Evolutionary conservation across 345 rosid species (phyloP), one percentile per base, ranked within the genome.

Genomic region (Cardamine resedifolia): DNA sequence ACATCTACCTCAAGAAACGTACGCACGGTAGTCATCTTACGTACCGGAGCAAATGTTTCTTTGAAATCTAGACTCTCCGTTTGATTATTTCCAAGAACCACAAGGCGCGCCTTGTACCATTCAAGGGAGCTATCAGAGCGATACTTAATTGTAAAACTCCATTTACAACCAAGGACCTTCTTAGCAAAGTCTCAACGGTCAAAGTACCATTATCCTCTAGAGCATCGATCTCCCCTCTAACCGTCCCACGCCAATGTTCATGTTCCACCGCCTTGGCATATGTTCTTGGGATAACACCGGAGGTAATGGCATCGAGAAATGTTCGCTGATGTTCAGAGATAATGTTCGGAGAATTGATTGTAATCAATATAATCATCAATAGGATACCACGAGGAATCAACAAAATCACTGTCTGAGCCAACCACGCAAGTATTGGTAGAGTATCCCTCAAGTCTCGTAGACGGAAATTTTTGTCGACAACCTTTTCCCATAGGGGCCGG

Each of bases 71-170:
- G 3, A 0, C 48, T 19, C 2, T 43, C 19, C 0, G 6, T 43
- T 0, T 43, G 48, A 5, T 43, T 43, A 2, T n/a, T 43, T 0
- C 48, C 48, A n/a, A 43, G 19, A 6, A 5, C 48, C 7, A 43
- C 48, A 0, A 43, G 16, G 0, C 9, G 3, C 0, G 19, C 48
- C 7, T n/a, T 43, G 7, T 43, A 3, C 0, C 9, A 1, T 3
- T 43, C 48, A 1, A 6, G 16, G 3, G 48, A 15, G 5, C 18
- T 18, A 15, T 41, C 47, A 0, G 8, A 41, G 5, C 6, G 5
- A 7, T 41, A 41, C n/a, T 41, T 41, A 0, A 41, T 41, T 0
- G 47, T 41, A 2, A 15, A 41, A 0, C 4, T 8, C 18, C 47
- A 41, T 7, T 41, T 41, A 41, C 47, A 41, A 1, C 47, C 47